phyloP scores from a whole-genome alignment of 352 stramenopile species.

The Globisporangium barbulae region DNA sequence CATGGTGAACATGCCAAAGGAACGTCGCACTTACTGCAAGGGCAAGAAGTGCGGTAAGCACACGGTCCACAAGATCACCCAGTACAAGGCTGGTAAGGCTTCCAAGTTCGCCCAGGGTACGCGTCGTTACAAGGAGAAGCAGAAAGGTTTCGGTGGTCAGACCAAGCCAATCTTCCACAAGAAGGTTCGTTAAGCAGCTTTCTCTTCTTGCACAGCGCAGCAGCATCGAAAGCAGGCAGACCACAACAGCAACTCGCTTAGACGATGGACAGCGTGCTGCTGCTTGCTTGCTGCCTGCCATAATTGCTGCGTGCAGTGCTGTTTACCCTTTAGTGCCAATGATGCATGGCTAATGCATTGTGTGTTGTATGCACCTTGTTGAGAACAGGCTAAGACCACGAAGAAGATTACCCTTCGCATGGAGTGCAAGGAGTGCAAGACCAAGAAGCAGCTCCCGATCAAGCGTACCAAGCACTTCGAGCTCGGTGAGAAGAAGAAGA shows the following conservation, averaged over 20 bases:
- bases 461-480: conserved; percentile 99
- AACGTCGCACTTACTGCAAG: conserved; percentile 99
- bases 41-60: conserved; percentile 99
- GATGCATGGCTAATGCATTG: neutral
- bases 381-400: conserved; percentile 95
- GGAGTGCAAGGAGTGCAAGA: conserved; percentile 99
- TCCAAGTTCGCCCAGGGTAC: conserved; percentile 98
- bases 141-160: conserved; percentile 99
- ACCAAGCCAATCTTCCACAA: conserved; percentile 99
- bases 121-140: conserved; percentile 99
- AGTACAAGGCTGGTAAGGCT: conserved; percentile 99
- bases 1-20: conserved; percentile 99
- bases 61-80: conserved; percentile 99
- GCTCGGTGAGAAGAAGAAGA: conserved; percentile 99
- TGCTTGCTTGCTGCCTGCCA: neutral
- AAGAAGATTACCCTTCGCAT: conserved; percentile 97
- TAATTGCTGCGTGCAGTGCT: neutral
- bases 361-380: neutral
- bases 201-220: neutral
- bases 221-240: neutral
- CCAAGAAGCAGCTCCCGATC: conserved; percentile 98
- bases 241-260: neutral
- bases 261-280: neutral
- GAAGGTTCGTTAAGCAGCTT: conserved; percentile 69
- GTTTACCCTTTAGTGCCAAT: neutral